Evolutionary conservation across 306 rosid species (phyloP).

Genomic region (Citrullus mucosospermus): DNA sequence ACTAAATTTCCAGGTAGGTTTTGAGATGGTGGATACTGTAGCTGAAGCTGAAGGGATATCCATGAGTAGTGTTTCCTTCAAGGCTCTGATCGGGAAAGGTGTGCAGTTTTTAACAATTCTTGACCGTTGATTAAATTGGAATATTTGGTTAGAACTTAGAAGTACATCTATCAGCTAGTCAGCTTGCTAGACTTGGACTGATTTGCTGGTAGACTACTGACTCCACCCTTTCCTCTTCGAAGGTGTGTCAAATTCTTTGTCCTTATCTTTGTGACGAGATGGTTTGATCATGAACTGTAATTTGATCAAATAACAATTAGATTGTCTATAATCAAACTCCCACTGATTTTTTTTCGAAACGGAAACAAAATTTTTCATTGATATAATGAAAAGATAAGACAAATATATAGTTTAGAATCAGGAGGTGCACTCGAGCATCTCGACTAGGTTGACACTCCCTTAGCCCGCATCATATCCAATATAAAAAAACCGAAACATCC

Average conservation of each 20-base stretch:
- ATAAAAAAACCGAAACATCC: too few relatives aligned
- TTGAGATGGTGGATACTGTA: slow-evolving; percentile 81
- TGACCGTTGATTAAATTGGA: not conserved
- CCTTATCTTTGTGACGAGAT: not conserved
- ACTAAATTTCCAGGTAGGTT: slow-evolving; percentile 59
- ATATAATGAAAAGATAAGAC: too few relatives aligned
- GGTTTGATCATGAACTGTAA: not conserved
- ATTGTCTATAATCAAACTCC: not conserved
- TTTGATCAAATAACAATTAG: not conserved
- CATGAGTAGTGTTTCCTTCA: slow-evolving; percentile 57
- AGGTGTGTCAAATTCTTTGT: not conserved
- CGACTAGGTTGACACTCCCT: too few relatives aligned
- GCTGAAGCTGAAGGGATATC: slow-evolving; percentile 88
- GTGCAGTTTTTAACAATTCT: not conserved
- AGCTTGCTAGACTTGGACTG: not conserved
- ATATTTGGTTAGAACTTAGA: not conserved
- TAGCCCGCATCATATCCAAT: too few relatives aligned
- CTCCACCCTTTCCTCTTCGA: not conserved
- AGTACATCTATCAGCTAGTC: not conserved
- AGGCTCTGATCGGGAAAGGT: slow-evolving; percentile 83
- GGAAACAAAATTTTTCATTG: too few relatives aligned
- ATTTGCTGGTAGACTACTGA: not conserved
- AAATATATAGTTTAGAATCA: too few relatives aligned
- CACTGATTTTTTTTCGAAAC: too few relatives aligned
- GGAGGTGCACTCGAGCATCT: too few relatives aligned